Conservation (phyloP, 768 basidiomycete genomes). For the Termitomyces eurrhizus region DNA sequence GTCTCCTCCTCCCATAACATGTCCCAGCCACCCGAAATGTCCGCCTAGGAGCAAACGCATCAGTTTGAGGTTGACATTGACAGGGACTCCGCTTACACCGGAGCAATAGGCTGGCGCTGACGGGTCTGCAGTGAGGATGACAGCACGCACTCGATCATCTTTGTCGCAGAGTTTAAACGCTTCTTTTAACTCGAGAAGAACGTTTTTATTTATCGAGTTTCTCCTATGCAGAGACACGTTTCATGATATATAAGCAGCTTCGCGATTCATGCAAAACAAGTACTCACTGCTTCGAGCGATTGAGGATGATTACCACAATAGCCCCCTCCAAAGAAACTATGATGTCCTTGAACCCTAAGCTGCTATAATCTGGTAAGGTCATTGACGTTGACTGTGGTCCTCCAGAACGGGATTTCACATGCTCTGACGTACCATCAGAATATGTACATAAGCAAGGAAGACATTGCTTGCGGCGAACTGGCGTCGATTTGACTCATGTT, state of each 20-base stretch:
- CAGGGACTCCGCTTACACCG: conserved; percentile 34
- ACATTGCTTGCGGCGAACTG: not conserved
- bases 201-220: conserved; percentile 35
- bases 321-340: conserved; percentile 38
- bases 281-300: conserved; percentile 45
- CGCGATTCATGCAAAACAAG: not conserved
- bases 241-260: not conserved
- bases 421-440: not conserved
- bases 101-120: conserved; percentile 51
- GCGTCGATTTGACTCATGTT: not conserved
- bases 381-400: conserved; percentile 12
- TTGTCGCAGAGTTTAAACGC: conserved; percentile 43
- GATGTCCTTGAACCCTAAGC: conserved; percentile 38
- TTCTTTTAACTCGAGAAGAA: conserved; percentile 36
- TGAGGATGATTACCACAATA: conserved; percentile 41
- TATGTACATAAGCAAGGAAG: not conserved
- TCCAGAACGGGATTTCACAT: not conserved
- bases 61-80: not conserved
- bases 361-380: conserved; percentile 29
- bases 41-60: conserved; percentile 32
- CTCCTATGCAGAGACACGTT: conserved; percentile 26
- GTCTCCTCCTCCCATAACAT: conserved; percentile 34
- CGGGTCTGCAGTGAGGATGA: conserved; percentile 49
- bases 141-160: conserved; percentile 50
- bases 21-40: conserved; percentile 46